A percentile compares a stretch with the other conserved stretches of the same genome.
These are phyloP conservation scores for Mycosphaerella arachidis DNA, from an alignment of 2,329 filamentous ascomycete species.

Conservation along the genomic window DNA sequence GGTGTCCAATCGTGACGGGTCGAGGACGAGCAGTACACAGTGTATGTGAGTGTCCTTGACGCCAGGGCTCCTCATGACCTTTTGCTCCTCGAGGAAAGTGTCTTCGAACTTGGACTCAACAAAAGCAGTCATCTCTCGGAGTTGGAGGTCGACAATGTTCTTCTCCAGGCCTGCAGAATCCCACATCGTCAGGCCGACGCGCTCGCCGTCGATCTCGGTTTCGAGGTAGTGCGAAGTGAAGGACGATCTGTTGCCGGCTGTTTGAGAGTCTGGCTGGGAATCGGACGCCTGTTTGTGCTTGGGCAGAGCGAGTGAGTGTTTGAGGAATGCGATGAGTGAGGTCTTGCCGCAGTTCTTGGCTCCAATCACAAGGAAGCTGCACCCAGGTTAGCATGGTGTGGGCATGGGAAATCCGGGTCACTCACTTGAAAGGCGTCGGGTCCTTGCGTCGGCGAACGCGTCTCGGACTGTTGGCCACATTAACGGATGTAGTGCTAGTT, in stretches of 20 bases:
- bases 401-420: conserved; percentile 22
- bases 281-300: conserved; percentile 61
- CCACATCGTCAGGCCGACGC: conserved; percentile 90
- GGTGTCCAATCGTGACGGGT: conserved; percentile 75
- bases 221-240: conserved; percentile 89
- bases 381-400: background rate
- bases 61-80: conserved; percentile 87
- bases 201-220: conserved; percentile 87
- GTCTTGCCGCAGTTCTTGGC: conserved; percentile 87
- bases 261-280: conserved; percentile 15
- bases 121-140: conserved; percentile 86
- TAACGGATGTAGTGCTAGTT: conserved; percentile 83
- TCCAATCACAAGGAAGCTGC: conserved; percentile 83
- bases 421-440: conserved; percentile 97
- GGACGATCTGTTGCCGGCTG: conserved; percentile 35
- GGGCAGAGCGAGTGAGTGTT: conserved; percentile 78
- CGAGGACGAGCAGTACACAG: conserved; percentile 86
- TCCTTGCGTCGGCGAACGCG: conserved; percentile 92
- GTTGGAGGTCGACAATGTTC: conserved; percentile 88
- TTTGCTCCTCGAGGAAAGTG: conserved; percentile 95
- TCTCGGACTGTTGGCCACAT: conserved; percentile 79
- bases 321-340: conserved; percentile 93
- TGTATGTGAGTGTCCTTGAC: conserved; percentile 96
- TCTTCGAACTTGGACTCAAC: conserved; percentile 98
- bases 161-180: conserved; percentile 94